A percentile compares a stretch with the other conserved stretches of the same genome.
These are phyloP conservation scores for Myotisia sp. DNA, from an alignment of 2,329 filamentous ascomycete species.

Conservation along the genomic window DNA sequence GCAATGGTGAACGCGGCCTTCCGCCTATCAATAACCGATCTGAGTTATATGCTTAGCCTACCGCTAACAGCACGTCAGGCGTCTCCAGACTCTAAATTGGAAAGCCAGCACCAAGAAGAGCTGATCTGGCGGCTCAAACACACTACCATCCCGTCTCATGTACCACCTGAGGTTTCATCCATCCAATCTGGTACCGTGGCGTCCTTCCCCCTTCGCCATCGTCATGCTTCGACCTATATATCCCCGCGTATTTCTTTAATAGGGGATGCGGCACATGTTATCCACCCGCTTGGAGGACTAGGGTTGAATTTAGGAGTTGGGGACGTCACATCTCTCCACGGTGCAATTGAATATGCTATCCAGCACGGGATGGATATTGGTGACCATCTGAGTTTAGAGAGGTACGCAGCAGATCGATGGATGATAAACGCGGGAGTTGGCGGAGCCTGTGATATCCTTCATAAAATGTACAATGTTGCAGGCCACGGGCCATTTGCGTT, in stretches of 20 bases:
- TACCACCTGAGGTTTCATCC: constrained; percentile 52
- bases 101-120: constrained; percentile 52
- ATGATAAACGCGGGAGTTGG: constrained; percentile 66
- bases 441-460: constrained; percentile 71
- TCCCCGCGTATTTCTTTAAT: constrained; percentile 81
- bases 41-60: constrained; percentile 66
- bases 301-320: constrained; percentile 87
- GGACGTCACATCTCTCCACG: constrained; percentile 67
- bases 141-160: constrained; percentile 40
- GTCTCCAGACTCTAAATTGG: constrained; percentile 8
- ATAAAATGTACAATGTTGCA: constrained; percentile 71
- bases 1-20: constrained; percentile 91
- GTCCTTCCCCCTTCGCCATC: constrained; percentile 78
- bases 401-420: constrained; percentile 70
- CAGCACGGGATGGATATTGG: constrained; percentile 80
- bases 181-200: constrained; percentile 71
- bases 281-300: constrained; percentile 88
- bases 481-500: constrained; percentile 66
- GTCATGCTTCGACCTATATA: constrained; percentile 88
- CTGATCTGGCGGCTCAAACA: constrained; percentile 69
- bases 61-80: constrained; percentile 17
- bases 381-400: constrained; percentile 59
- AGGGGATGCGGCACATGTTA: constrained; percentile 87
- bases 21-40: constrained; percentile 61
- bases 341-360: constrained; percentile 61